These are phyloP conservation scores for Ganoderma multipileum DNA, from an alignment of 1,284 basidiomycete genomes.

Conservation along the genomic window DNA sequence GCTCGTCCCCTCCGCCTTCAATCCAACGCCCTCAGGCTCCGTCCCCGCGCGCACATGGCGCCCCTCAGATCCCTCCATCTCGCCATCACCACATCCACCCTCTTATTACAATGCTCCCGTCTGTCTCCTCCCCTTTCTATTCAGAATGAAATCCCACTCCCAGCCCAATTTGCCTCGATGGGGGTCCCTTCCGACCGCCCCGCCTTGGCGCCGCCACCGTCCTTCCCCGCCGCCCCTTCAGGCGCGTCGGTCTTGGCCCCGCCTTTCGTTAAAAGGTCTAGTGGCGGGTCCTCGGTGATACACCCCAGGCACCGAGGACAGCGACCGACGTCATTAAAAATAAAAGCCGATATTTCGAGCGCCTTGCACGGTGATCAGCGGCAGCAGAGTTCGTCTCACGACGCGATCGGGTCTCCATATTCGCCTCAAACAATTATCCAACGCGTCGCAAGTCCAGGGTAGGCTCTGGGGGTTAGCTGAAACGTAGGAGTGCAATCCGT, in stretches of 20 bases:
- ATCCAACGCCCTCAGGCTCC: neutral
- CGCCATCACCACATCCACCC: constrained; percentile 16
- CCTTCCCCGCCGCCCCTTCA: neutral
- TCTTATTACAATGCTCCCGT: constrained; percentile 1
- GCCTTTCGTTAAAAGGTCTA: neutral
- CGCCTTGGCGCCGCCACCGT: neutral
- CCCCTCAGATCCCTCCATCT: constrained; percentile 8
- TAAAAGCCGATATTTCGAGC: neutral
- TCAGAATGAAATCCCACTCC: neutral
- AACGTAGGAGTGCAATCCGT: neutral
- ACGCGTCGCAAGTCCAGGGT: neutral
- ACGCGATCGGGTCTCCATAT: neutral
- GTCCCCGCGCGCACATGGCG: constrained; percentile 1
- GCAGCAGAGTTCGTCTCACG: neutral
- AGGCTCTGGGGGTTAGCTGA: neutral
- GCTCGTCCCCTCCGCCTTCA: neutral
- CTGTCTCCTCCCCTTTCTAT: neutral
- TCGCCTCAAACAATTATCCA: neutral
- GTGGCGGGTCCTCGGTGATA: neutral
- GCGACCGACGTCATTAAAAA: neutral
- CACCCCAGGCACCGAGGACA: neutral
- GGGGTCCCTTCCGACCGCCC: neutral
- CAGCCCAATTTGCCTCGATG: neutral
- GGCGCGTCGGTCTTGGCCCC: neutral
- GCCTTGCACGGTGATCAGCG: neutral